Conservation (phyloP, 805 yeast genomes). For the Candida koratica region DNA sequence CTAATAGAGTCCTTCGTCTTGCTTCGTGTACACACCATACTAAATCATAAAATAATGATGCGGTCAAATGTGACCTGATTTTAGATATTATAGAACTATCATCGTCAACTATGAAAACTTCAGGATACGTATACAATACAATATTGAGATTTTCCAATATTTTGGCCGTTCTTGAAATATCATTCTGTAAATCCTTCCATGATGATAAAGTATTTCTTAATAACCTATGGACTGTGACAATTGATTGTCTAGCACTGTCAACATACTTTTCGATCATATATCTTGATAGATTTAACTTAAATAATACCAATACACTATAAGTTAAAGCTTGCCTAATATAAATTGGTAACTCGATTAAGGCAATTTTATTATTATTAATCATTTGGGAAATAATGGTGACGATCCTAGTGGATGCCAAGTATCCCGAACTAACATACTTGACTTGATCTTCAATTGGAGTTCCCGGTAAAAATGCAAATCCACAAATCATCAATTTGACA, state of each 20-base stretch:
- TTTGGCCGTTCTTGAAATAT: conserved; percentile 86
- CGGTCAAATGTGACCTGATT: conserved; percentile 90
- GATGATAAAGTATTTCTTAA: conserved; percentile 85
- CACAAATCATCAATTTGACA: conserved; percentile 74
- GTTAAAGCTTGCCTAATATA: conserved; percentile 84
- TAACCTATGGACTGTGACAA: conserved; percentile 86
- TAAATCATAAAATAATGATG: conserved; percentile 84
- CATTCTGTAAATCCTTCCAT: conserved; percentile 88
- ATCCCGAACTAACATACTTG: conserved; percentile 76
- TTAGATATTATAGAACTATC: conserved; percentile 64
- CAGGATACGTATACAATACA: conserved; percentile 84
- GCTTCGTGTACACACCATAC: conserved; percentile 97
- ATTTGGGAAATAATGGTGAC: conserved; percentile 73
- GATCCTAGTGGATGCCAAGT: conserved; percentile 73
- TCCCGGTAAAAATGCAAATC: conserved; percentile 88
- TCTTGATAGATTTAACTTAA: conserved; percentile 78
- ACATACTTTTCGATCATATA: conserved; percentile 67
- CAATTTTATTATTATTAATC: conserved; percentile 51
- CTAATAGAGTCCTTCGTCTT: conserved; percentile 55
- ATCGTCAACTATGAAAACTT: conserved; percentile 58
- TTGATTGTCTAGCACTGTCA: conserved; percentile 87
- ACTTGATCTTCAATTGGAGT: conserved; percentile 85
- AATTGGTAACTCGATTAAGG: conserved; percentile 79
- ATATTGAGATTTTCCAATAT: conserved; percentile 84
- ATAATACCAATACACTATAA: conserved; percentile 71